Conservation (phyloP, 169 alveolate species). For the Theileria orientalis region DNA sequence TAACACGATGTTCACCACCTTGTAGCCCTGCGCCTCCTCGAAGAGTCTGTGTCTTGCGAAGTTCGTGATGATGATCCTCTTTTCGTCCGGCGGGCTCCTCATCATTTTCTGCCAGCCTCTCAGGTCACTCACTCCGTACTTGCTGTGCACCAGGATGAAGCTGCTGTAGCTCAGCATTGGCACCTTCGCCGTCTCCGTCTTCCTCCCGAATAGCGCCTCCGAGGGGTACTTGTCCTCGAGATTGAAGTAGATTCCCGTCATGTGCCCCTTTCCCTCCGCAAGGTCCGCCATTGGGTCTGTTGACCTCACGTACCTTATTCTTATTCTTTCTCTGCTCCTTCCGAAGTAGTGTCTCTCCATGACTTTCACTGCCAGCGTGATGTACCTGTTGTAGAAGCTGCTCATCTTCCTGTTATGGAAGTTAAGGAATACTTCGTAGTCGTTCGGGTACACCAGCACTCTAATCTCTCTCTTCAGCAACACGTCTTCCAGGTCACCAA, state of each 20-base stretch:
- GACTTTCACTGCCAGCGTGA: not conserved
- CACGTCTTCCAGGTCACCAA: not conserved
- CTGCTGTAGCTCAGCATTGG: not conserved
- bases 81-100: not conserved
- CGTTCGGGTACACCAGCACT: not conserved
- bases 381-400: not conserved
- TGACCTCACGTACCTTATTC: not conserved
- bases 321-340: not conserved
- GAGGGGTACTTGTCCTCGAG: not conserved
- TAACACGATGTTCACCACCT: not conserved
- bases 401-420: not conserved
- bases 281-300: not conserved
- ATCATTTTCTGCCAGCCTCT: not conserved
- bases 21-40: not conserved
- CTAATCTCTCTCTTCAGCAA: not conserved
- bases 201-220: not conserved
- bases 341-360: not conserved
- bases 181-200: not conserved
- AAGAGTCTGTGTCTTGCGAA: not conserved
- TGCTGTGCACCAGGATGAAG: not conserved
- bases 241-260: not conserved
- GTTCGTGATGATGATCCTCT: not conserved
- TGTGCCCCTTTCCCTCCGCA: not conserved
- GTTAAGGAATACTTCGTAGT: not conserved
- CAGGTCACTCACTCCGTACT: not conserved